Evolutionary conservation across 352 stramenopile species (phyloP), one percentile per base, ranked within the genome.

Genomic region (Globisporangium acanthophoron): DNA sequence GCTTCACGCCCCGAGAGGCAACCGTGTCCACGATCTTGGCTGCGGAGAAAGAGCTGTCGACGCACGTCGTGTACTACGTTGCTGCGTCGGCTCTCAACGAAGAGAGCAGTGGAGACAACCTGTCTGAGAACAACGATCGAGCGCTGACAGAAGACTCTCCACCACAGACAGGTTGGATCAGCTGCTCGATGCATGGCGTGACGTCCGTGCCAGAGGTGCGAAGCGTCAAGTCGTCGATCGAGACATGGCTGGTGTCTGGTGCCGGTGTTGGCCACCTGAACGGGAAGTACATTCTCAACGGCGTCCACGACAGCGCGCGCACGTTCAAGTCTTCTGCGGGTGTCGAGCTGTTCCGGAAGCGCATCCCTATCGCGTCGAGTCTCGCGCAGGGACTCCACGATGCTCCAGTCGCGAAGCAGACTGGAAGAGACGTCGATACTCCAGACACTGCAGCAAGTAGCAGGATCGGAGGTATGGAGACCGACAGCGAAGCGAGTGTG

Each of bases 301-400:
- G 83, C n/a, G 54, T 69, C 0, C 78, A 88, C 48, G 76, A 88
- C 27, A 50, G 59, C 13, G 74, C 70, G 4, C 44, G 54, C 18
- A 81, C 71, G 56, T 92, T 90, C 59, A 92, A 85, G 61, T 87
- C 73, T 8, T 55, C 80, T 0, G 56, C 69, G 27, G 83, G 83
- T 0, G 66, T 90, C 6, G 83, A 92, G 54, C 67, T 92, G 4
- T 92, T 92, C 58, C 74, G 83, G 5, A 92, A 90, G 35, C 64
- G 68, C 43, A 52, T 92, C 0, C 69, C 72, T 20, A 63, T 73
- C 24, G 64, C 65, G 11, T 87, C 80, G 2, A 76, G 61, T 11
- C 61, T 92, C 4, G 65, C 72, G 6, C 59, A 74, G n/a, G 58
- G 63, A 15, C 57, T 90, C n/a, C 62, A 70, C 16, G 52, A 61